Evolutionary conservation across 2,329 filamentous ascomycete species (phyloP), one percentile per base, ranked within the genome.

Genomic region (Thielaviopsis ethacetica): DNA sequence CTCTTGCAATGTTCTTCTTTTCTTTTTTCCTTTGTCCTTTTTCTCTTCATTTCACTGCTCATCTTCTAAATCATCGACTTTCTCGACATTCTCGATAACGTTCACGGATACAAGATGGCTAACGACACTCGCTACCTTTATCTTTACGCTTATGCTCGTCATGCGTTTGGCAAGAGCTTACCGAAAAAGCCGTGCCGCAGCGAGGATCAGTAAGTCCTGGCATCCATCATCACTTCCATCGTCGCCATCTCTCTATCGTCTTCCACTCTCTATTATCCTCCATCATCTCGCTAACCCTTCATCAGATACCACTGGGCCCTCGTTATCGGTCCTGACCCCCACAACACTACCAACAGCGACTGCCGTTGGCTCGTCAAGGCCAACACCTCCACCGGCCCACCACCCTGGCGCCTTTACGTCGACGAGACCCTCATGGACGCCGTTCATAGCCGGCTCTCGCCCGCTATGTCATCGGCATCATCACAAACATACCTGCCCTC

Each of bases 361-460:
- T 49, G 49, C 21, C 56, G 56, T 13, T 57, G 56, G 56, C 47
- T 57, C 49, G 19, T 53, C 47, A 57, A 51, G 19, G 19, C 24
- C 27, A 53, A 49, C 56, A 52, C n/a, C 30, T 41, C 19, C 30
- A 10, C 34, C 6, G 19, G 41, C 49, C 24, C 49, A 3, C 24
- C 27, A 38, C 24, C 22, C 49, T 57, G 51, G 56, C 30, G 34
- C 13, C 56, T 49, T 27, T 47, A 19, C 44, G 26, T 51, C 27
- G 56, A 57, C 19, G 56, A 51, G 19, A 57, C 56, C n/a, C 50
- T 34, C 26, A 57, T 57, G 56, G 56, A 57, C 22, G 56, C 56
- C 10, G 24, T 24, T 49, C 47, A 57, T 22, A 57, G 56, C 47
- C 22, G 21, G 56, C 56, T 2, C 49, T 34, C 5, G 50, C 51